Conservation (phyloP, 83 land plant genomes). For the Isoetes engelmannii region DNA sequence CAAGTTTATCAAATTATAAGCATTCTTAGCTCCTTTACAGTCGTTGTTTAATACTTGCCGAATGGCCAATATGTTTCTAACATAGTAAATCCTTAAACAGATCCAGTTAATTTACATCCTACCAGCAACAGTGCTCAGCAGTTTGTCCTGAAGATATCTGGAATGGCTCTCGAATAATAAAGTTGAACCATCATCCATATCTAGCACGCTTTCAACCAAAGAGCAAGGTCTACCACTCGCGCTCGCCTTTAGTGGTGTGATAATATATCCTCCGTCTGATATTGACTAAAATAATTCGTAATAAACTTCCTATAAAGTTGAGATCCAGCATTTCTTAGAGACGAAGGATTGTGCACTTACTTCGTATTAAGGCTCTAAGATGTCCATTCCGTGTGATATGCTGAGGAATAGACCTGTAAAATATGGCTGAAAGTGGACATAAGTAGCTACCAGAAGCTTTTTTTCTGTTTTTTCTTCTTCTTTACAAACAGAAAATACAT, state of each 20-base stretch:
- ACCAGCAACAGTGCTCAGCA: constrained; percentile 31
- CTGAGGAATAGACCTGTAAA: constrained; percentile 27
- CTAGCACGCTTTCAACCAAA: constrained; percentile 26
- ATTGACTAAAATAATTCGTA: neutral
- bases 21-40: neutral
- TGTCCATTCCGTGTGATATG: constrained; percentile 23
- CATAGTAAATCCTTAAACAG: neutral
- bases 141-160: constrained; percentile 17
- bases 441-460: neutral
- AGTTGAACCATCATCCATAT: constrained; percentile 30
- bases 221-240: constrained; percentile 24
- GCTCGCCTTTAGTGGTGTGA: constrained; percentile 24
- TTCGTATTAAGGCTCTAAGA: constrained; percentile 26
- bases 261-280: constrained; percentile 33
- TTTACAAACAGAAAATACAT: constrained; percentile 6
- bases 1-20: neutral
- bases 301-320: neutral
- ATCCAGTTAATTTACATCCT: neutral
- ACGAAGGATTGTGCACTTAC: constrained; percentile 14
- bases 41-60: neutral
- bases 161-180: constrained; percentile 17
- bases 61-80: neutral
- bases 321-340: neutral
- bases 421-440: constrained; percentile 26
- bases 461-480: neutral